phyloP scores from a whole-genome alignment of 306 rosid species.

The Pyrus pyrifolia region DNA sequence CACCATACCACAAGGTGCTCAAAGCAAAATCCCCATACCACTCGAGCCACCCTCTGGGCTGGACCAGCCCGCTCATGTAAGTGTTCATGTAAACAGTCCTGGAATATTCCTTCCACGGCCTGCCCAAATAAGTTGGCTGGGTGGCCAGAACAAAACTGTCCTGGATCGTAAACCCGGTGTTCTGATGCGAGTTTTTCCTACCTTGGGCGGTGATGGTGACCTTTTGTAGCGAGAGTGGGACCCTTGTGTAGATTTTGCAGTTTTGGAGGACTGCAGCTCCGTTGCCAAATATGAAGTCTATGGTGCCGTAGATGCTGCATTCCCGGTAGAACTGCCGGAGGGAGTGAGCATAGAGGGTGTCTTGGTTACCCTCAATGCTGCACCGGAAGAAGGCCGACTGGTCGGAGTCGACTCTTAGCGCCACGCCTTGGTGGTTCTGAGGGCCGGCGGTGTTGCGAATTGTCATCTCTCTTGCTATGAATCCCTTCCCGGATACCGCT shows the following conservation, averaged over 20 bases:
- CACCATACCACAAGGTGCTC: conserved; percentile 78
- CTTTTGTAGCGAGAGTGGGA: conserved; percentile 64
- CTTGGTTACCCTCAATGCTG: conserved; percentile 80
- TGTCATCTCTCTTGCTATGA: conserved; percentile 69
- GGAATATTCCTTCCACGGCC: conserved; percentile 75
- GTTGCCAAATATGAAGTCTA: conserved; percentile 84
- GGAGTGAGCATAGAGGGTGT: conserved; percentile 78
- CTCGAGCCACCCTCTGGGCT: conserved; percentile 81
- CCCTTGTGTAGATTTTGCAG: conserved; percentile 71
- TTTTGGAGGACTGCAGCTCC: conserved; percentile 74
- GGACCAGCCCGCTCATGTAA: conserved; percentile 62
- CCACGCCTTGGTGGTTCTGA: conserved; percentile 66
- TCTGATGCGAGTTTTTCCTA: conserved; percentile 66
- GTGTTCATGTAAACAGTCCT: conserved; percentile 73
- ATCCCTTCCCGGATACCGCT: conserved; percentile 81
- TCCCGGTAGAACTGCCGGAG: conserved; percentile 75
- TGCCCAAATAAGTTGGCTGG: conserved; percentile 64
- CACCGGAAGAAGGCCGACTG: conserved; percentile 76
- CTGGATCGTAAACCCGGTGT: conserved; percentile 67
- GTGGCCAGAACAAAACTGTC: conserved; percentile 61
- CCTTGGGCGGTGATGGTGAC: conserved; percentile 86
- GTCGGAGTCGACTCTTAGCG: conserved; percentile 77
- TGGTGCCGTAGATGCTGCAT: conserved; percentile 69
- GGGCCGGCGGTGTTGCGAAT: conserved; percentile 72
- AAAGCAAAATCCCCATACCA: conserved; percentile 75